Conservation (phyloP, 139 green algal species). For the Coelastrella sp. region DNA sequence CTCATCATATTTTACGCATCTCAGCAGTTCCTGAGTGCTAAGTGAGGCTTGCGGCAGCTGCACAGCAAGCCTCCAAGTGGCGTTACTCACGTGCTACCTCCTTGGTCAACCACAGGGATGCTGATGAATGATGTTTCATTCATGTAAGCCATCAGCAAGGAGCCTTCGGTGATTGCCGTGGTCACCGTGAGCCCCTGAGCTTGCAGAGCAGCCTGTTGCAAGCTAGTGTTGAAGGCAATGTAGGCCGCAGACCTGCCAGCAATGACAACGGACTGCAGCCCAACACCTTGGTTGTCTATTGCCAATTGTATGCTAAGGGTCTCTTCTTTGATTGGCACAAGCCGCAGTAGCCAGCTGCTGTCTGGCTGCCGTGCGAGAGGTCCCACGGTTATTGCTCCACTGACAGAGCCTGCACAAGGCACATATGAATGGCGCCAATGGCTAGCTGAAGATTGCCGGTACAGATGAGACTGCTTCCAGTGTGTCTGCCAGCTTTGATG, state of each 20-base stretch:
- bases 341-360: neutral
- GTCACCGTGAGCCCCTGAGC: conserved; percentile 10
- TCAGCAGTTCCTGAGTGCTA: no score
- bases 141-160: neutral
- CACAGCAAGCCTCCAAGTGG: neutral
- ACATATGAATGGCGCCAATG: no score
- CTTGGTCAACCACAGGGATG: conserved; percentile 9
- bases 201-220: conserved; percentile 3
- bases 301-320: neutral
- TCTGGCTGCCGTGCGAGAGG: neutral
- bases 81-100: neutral
- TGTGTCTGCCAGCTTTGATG: no score
- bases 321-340: neutral
- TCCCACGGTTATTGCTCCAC: neutral
- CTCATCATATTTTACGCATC: no score
- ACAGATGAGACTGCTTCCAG: no score
- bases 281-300: neutral
- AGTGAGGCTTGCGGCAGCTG: neutral
- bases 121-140: neutral
- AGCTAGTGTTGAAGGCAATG: neutral
- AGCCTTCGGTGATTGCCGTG: neutral
- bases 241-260: neutral
- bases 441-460: no score
- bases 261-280: neutral
- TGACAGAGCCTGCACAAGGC: conserved; percentile 24